Conservation (phyloP, 495 filamentous ascomycete species). For the Tirmania nivea region DNA sequence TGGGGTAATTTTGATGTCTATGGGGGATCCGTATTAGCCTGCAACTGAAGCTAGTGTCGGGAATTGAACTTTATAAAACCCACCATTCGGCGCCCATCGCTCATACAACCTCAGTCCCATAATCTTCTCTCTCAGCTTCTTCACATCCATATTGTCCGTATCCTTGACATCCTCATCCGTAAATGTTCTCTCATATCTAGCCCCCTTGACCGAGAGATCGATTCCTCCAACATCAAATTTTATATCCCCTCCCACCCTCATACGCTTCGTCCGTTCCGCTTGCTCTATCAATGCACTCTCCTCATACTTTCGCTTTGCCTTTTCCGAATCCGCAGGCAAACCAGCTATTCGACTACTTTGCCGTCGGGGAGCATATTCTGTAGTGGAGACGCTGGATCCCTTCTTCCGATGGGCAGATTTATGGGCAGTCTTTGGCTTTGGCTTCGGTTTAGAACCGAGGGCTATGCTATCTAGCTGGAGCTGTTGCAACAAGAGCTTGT, state of each 20-base stretch:
- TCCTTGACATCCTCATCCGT: constrained; percentile 57
- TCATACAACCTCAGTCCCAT: constrained; percentile 59
- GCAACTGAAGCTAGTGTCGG: neutral
- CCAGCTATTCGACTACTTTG: constrained; percentile 46
- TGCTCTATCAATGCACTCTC: constrained; percentile 39
- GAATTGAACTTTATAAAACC: constrained; percentile 6
- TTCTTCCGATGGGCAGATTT: constrained; percentile 23
- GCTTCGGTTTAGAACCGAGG: constrained; percentile 24
- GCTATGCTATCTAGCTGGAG: constrained; percentile 31
- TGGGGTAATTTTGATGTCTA: constrained; percentile 80
- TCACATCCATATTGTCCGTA: constrained; percentile 56
- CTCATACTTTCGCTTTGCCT: constrained; percentile 60
- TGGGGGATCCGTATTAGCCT: constrained; percentile 6
- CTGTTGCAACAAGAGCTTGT: constrained; percentile 43
- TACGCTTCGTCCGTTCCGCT: constrained; percentile 43
- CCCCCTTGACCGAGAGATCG: constrained; percentile 26
- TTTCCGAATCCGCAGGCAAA: constrained; percentile 45
- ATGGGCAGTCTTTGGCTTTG: constrained; percentile 10
- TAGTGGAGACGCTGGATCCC: constrained; percentile 28
- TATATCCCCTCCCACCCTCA: constrained; percentile 48
- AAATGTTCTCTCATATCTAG: constrained; percentile 47
- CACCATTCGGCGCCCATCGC: constrained; percentile 55
- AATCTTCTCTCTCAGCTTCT: constrained; percentile 61
- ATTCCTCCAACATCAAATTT: constrained; percentile 53
- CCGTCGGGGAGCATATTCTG: constrained; percentile 30